Evolutionary conservation across 192 early-diverging fungal genomes (phyloP), one percentile per base, ranked within the genome.

Genomic region (Coemansia sp.): DNA sequence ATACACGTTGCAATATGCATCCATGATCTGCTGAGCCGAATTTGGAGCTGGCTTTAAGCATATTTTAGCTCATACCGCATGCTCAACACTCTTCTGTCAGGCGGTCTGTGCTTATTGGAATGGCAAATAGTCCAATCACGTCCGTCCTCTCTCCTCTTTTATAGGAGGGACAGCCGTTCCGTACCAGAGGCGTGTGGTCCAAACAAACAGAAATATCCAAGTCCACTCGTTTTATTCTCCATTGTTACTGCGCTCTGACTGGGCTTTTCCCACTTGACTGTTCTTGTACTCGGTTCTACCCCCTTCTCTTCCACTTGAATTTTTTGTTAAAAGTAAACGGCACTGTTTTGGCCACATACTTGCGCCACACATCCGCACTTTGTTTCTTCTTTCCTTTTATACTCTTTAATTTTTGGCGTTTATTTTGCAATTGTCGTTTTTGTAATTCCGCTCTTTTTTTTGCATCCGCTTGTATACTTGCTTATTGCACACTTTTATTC

Each of bases 201-300:
- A n/a, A n/a, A 12, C 42, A 44, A 44, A 44, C 42, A 44, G n/a
- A 44, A 44, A 44, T 44, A 2, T 12, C 15, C 1, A 26, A 12
- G 42, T n/a, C 14, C 42, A n/a, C n/a, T 17, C 15, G 42, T 46
- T 17, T 46, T 46, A n/a, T 12, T 14, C 17, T 50, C 17, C 17
- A 11, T 10, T 22, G 49, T 50, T 50, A 50, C 49, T 50, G 49
- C 49, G 49, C 17, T 9, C 20, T 50, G 49, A 50, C 49, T 50
- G 49, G 49, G 49, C 49, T 46, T 12, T 46, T 46, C 42, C n/a
- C 42, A 46, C 48, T 37, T 59, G 56, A 19, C 62, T 21, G 34
- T 21, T 31, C 57, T 65, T 19, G 23, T 57, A 44, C 17, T 65
- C n/a, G 10, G 57, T 10, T 46, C 17, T 65, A 17, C 37, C 23